Percentiles rank a stretch among this genome's conserved stretches.
These are phyloP conservation scores for Ophiostoma ulmi DNA, from an alignment of 2,329 filamentous ascomycete species.

Conservation along the genomic window DNA sequence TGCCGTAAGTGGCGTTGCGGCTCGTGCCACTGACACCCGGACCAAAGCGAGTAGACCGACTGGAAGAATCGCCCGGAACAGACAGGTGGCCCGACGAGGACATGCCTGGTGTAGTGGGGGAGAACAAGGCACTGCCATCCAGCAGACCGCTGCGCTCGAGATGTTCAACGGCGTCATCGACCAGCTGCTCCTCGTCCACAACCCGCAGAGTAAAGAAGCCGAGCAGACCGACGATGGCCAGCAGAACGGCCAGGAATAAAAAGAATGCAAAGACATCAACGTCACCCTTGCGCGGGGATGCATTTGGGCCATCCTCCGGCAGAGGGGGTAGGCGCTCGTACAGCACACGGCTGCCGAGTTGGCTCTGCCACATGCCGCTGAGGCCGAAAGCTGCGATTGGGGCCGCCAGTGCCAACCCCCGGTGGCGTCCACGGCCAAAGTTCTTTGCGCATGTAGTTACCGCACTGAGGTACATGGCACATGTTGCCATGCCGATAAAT, in stretches of 20 bases:
- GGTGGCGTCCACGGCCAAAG: slow-evolving; percentile 82
- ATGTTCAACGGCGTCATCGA: slow-evolving; percentile 84
- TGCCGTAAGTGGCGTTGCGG: slow-evolving; percentile 23
- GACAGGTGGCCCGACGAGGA: not conserved
- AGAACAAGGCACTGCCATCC: slow-evolving; percentile 68
- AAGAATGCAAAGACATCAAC: slow-evolving; percentile 82
- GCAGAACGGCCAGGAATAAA: slow-evolving; percentile 69
- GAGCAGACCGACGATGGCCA: slow-evolving; percentile 64
- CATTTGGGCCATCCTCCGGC: slow-evolving; percentile 48
- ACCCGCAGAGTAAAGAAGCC: slow-evolving; percentile 71
- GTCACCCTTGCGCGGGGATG: slow-evolving; percentile 45
- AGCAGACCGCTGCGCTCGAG: slow-evolving; percentile 83
- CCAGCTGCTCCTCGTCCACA: slow-evolving; percentile 79
- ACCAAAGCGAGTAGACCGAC: slow-evolving; percentile 22
- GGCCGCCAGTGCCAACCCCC: slow-evolving; percentile 80
- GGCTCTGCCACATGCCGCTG: slow-evolving; percentile 93
- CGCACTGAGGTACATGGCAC: slow-evolving; percentile 80
- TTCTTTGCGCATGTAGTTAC: slow-evolving; percentile 98
- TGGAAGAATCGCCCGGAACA: not conserved
- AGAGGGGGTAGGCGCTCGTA: slow-evolving; percentile 58
- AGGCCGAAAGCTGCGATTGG: slow-evolving; percentile 91
- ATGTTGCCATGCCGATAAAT: slow-evolving; percentile 75
- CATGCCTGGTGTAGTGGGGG: slow-evolving; percentile 41
- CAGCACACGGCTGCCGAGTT: slow-evolving; percentile 73
- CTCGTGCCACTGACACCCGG: slow-evolving; percentile 20